Base-by-base conservation (phyloP, 2,329 filamentous ascomycete genomes). In the Coniosporium tulheliwenetii region DNA sequence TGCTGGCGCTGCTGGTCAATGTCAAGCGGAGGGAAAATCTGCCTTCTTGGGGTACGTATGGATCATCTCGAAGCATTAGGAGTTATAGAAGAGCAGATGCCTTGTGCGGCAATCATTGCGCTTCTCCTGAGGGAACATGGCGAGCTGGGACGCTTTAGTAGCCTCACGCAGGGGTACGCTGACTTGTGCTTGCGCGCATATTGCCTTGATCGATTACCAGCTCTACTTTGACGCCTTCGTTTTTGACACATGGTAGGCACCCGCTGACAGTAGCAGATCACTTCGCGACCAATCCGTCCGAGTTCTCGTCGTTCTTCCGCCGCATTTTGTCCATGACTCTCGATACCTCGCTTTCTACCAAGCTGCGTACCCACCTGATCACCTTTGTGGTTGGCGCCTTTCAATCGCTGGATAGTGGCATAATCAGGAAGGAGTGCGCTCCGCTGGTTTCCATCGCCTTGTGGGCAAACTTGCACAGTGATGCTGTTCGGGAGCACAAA, bases 391-490 rank as follows among this genome's bases (percentile, higher is more conserved):
- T 93, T 39, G 77, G 80, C 48, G 84, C 89, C 31, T 98, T 95
- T 56, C 87, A 96, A 59, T 95, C 86, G 37, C 70, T 98, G 30
- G 93, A 98, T 58, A 87, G 79, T 55, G 74, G 75, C 32, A 74
- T 93, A 42, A 83, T 98, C 39, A 79, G 91, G 46, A 96, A 95
- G 59, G 91, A 98, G 66, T 96, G 91, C 60, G 91, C 89, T 5
- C 85, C 93, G 1, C 67, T 98, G 39, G 89, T 98, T 14, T 91
- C 86, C 10, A 94, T 98, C 51, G 81, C 84, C 1, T 85, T 91
- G 51, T 98, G 91, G 91, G 85, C 96, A 53, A 93, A 94, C 55
- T 65, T 98, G 32, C 82, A 84, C 29, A 82, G 74, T 42, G 85
- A 93, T 30, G 70, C 73, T 43, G 74, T 78, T 46, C 75, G 85